A percentile compares a stretch with the other conserved stretches of the same genome.
Conservation (phyloP, 163 green algal genomes). For the Coccomyxa subellipsoidea region DNA sequence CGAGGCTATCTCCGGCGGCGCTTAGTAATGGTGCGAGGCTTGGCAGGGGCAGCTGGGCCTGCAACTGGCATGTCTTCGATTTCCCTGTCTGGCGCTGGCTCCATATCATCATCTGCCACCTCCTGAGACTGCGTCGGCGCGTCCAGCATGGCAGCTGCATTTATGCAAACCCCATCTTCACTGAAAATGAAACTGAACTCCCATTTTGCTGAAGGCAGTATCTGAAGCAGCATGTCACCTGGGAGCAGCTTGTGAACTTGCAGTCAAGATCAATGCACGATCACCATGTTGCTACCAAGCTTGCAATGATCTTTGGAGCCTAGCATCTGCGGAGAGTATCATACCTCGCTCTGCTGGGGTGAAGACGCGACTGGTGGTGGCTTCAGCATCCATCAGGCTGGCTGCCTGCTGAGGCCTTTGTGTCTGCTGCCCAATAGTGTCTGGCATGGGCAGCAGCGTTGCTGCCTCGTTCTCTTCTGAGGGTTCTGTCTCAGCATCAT, state of each 20-base stretch:
- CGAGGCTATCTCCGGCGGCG: neutral
- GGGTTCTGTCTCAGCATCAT: neutral
- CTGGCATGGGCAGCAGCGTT: neutral
- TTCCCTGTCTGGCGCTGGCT: neutral
- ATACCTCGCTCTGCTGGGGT: neutral
- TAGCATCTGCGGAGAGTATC: too few species aligned
- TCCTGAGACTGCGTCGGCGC: neutral
- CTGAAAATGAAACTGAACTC: too few species aligned
- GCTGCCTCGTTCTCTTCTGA: neutral
- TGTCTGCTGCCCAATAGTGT: neutral
- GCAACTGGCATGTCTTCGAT: neutral
- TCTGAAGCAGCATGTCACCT: too few species aligned
- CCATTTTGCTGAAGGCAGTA: too few species aligned
- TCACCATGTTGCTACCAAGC: too few species aligned
- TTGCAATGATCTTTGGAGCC: too few species aligned
- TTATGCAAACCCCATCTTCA: neutral
- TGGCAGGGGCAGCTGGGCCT: neutral
- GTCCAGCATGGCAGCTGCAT: neutral
- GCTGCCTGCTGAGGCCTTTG: neutral
- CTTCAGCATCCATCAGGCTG: neutral
- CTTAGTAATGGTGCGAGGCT: neutral
- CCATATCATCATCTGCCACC: neutral
- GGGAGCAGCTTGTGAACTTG: too few species aligned
- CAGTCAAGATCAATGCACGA: too few species aligned
- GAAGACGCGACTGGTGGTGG: neutral